A percentile compares a stretch with the other conserved stretches of the same genome.
phyloP scores from a whole-genome alignment of 768 basidiomycete species.

The Leccinellum rugosiceps region DNA sequence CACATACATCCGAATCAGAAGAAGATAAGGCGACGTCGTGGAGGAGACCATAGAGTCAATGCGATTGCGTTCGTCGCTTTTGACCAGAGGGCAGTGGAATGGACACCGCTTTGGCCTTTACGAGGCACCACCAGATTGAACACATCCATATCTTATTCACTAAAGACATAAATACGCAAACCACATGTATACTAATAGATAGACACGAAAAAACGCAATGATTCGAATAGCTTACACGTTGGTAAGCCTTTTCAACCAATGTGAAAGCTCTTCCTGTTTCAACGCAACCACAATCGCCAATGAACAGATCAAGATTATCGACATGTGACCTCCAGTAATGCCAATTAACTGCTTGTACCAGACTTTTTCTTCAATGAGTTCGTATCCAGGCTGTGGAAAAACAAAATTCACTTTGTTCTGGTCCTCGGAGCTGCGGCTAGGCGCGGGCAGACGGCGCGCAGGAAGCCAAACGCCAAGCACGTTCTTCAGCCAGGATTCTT shows the following conservation, averaged over 20 bases:
- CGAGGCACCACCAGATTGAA: not conserved
- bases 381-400: not conserved
- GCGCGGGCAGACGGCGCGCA: slow-evolving; percentile 15
- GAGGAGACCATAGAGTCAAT: slow-evolving; percentile 8
- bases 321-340: not conserved
- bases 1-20: slow-evolving; percentile 16
- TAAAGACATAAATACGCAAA: not conserved
- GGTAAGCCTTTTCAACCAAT: slow-evolving; percentile 1
- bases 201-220: not conserved
- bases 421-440: slow-evolving; percentile 9
- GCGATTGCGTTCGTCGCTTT: too few relatives aligned
- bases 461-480: slow-evolving; percentile 18
- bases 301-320: slow-evolving; percentile 2
- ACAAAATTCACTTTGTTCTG: slow-evolving; percentile 10
- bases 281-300: slow-evolving; percentile 8
- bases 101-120: not conserved
- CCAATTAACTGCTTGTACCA: not conserved
- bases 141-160: not conserved
- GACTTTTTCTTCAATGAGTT: slow-evolving; percentile 19
- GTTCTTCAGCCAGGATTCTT: slow-evolving; percentile 19
- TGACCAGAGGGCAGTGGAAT: not conserved
- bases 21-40: slow-evolving; percentile 15
- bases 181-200: not conserved
- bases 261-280: not conserved
- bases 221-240: not conserved